Evolutionary conservation across 2,329 filamentous ascomycete species (phyloP).

Genomic region (Intubia oerlemansii): DNA sequence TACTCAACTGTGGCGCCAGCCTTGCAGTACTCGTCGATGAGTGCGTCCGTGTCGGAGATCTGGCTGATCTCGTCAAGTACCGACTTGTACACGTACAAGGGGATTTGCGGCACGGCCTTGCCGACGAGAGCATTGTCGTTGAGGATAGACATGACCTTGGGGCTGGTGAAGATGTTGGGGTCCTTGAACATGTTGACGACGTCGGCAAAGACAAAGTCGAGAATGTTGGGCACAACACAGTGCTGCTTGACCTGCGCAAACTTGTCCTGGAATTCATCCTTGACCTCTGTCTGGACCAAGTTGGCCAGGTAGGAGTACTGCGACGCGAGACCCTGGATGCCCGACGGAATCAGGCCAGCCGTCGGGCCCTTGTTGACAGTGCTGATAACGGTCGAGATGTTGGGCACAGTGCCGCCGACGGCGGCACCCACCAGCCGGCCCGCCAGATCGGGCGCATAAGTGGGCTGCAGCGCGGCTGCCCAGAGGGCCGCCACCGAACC

Average conservation of each 20-base stretch:
- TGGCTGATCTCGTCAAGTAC: constrained; percentile 16
- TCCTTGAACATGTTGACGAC: constrained; percentile 7
- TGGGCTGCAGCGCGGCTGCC: constrained; percentile 22
- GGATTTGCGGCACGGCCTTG: constrained; percentile 12
- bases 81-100: constrained; percentile 24
- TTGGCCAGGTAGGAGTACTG: constrained; percentile 1
- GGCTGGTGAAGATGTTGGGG: constrained; percentile 1
- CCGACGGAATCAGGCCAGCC: constrained; percentile 10
- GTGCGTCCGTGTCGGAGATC: constrained; percentile 3
- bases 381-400: constrained; percentile 17
- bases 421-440: constrained; percentile 11
- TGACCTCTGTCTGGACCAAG: constrained; percentile 1
- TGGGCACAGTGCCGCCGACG: constrained; percentile 21
- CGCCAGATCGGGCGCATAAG: constrained; percentile 24
- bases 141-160: constrained; percentile 10
- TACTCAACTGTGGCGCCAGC: constrained; percentile 2
- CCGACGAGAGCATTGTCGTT: constrained; percentile 10
- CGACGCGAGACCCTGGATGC: constrained; percentile 6
- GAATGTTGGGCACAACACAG: constrained; percentile 19
- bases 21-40: constrained; percentile 3
- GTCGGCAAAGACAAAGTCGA: constrained; percentile 10
- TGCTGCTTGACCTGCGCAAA: constrained; percentile 10
- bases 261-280: constrained; percentile 9
- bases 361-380: constrained; percentile 13
- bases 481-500: constrained; percentile 23